Percentiles rank a stretch among this genome's conserved stretches.
These are phyloP conservation scores for Lichenothelia convexa DNA, from an alignment of 495 filamentous ascomycete genomes.

Conservation along the genomic window DNA sequence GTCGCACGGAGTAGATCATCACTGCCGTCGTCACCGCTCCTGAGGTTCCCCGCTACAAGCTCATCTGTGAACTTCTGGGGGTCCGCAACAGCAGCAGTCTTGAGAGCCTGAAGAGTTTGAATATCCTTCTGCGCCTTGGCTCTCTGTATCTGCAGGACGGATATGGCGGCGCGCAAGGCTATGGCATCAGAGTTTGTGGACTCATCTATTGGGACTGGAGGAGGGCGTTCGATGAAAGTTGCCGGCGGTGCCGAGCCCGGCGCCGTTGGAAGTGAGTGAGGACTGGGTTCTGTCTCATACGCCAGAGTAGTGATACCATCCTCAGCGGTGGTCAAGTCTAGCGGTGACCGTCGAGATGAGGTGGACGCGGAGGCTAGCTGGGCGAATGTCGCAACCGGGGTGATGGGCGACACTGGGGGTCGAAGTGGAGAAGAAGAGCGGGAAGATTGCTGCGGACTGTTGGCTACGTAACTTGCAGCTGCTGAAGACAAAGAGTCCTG, in stretches of 20 bases:
- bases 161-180: slow-evolving; percentile 60
- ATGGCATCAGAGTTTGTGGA: slow-evolving; percentile 69
- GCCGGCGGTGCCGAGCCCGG: slow-evolving; percentile 4
- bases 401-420: slow-evolving; percentile 17
- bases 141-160: slow-evolving; percentile 67
- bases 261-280: too few species aligned
- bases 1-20: slow-evolving; percentile 11
- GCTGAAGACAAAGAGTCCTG: too few species aligned
- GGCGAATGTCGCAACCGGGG: slow-evolving; percentile 13
- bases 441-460: too few species aligned
- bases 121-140: slow-evolving; percentile 58
- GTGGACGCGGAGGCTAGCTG: slow-evolving; percentile 5
- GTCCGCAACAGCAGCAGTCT: slow-evolving; percentile 42
- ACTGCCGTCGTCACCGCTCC: slow-evolving; percentile 18
- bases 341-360: too few species aligned
- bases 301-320: too few species aligned
- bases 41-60: slow-evolving; percentile 35
- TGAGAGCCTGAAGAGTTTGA: slow-evolving; percentile 39
- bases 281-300: too few species aligned
- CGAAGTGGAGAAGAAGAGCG: slow-evolving; percentile 1
- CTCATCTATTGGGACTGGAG: slow-evolving; percentile 49
- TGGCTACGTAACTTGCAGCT: too few species aligned
- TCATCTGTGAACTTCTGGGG: slow-evolving; percentile 51
- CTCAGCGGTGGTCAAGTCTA: too few species aligned
- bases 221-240: slow-evolving; percentile 30